Conservation (phyloP, 768 basidiomycete species). For the Daedalea quercina region DNA sequence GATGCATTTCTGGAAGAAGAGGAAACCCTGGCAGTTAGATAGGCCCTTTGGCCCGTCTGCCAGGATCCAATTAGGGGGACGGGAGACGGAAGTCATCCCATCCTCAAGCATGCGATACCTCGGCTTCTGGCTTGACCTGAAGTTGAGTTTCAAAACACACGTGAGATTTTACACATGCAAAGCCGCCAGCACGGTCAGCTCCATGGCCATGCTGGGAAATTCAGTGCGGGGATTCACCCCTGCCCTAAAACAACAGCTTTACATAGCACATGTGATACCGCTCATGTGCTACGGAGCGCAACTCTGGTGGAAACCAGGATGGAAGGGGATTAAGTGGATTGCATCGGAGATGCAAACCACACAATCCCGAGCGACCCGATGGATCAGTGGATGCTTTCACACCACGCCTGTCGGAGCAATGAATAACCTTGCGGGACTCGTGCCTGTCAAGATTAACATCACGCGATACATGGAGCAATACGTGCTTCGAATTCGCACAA, state of each 20-base stretch:
- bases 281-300: conserved; percentile 14
- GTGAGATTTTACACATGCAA: conserved; percentile 7
- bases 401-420: conserved; percentile 14
- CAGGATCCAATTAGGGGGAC: not conserved
- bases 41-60: not conserved
- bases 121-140: conserved; percentile 12
- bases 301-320: conserved; percentile 15
- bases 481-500: not conserved
- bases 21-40: not conserved
- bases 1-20: conserved; percentile 8
- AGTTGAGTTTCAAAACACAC: conserved; percentile 8
- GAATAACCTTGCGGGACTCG: conserved; percentile 12
- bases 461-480: not conserved
- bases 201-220: conserved; percentile 13
- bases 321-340: conserved; percentile 6
- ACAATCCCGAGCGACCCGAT: conserved; percentile 9
- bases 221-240: conserved; percentile 12
- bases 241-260: conserved; percentile 8
- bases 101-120: conserved; percentile 6
- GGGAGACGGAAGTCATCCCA: not conserved
- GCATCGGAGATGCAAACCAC: conserved; percentile 5
- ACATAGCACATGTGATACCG: conserved; percentile 12
- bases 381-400: conserved; percentile 16
- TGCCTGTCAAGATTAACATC: conserved; percentile 8
- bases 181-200: conserved; percentile 6